phyloP scores from a whole-genome alignment of 371 early-diverging fungal genomes.

The Parasitella parasitica region DNA sequence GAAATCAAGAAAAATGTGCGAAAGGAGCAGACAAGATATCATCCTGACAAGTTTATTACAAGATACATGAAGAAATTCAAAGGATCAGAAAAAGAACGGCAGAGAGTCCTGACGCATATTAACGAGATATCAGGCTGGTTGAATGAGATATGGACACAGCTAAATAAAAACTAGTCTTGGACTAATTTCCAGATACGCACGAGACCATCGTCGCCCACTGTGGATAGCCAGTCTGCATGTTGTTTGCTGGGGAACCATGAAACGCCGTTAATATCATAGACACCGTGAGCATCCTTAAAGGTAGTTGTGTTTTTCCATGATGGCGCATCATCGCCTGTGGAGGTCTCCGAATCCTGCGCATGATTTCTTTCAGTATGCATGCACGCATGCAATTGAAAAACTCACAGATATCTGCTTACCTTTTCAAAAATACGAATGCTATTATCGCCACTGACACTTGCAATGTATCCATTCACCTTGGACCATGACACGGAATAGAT shows the following conservation, averaged over 20 bases:
- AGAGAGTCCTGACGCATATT: constrained; percentile 18
- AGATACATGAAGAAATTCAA: constrained; percentile 29
- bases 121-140: constrained; percentile 44
- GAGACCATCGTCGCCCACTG: constrained; percentile 87
- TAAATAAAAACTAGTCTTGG: constrained; percentile 18
- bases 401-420: constrained; percentile 10
- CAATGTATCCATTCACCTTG: constrained; percentile 64
- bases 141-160: constrained; percentile 36
- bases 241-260: constrained; percentile 76
- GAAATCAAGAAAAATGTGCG: constrained; percentile 36
- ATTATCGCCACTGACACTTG: constrained; percentile 88
- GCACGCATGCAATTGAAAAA: not conserved
- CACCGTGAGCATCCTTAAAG: constrained; percentile 71
- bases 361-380: not conserved
- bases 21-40: constrained; percentile 43
- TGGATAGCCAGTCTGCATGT: constrained; percentile 71
- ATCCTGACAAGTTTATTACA: constrained; percentile 49
- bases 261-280: constrained; percentile 86
- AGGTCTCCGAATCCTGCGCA: constrained; percentile 12
- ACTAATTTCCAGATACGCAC: constrained; percentile 74
- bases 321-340: constrained; percentile 26
- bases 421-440: constrained; percentile 65
- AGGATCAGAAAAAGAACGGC: constrained; percentile 28
- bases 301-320: constrained; percentile 42
- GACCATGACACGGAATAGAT: constrained; percentile 95